Percentiles rank a stretch among this genome's conserved stretches.
phyloP scores from a whole-genome alignment of 495 filamentous ascomycete genomes.

The Hypomontagnella submonticulosa region DNA sequence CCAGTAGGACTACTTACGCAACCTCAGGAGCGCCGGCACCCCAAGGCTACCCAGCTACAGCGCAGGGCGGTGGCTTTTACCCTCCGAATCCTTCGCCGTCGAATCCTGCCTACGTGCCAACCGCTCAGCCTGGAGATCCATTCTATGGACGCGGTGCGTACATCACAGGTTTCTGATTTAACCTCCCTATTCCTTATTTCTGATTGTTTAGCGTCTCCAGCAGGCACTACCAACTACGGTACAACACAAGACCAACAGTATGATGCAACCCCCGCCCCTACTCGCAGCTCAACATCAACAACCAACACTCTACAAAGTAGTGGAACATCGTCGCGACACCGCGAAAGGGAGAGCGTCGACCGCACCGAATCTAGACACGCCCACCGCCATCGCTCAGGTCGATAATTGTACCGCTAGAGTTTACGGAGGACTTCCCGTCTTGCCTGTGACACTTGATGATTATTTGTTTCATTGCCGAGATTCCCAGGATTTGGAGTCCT shows the following conservation, averaged over 20 bases:
- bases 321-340: constrained; percentile 50
- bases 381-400: constrained; percentile 45
- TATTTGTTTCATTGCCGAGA: constrained; percentile 50
- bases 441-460: constrained; percentile 44
- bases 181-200: constrained; percentile 49
- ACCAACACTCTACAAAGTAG: constrained; percentile 47
- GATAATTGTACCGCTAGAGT: constrained; percentile 44
- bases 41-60: constrained; percentile 44
- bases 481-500: constrained; percentile 50
- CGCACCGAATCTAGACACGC: constrained; percentile 54
- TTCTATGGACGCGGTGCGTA: constrained; percentile 66
- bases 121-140: constrained; percentile 56
- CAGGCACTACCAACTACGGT: constrained; percentile 57
- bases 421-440: constrained; percentile 40
- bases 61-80: constrained; percentile 44
- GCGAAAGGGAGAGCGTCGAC: constrained; percentile 52
- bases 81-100: constrained; percentile 47
- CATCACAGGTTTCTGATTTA: constrained; percentile 47
- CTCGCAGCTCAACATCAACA: constrained; percentile 43
- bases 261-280: constrained; percentile 47
- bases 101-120: constrained; percentile 45
- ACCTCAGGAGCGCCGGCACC: constrained; percentile 46
- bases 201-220: constrained; percentile 65
- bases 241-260: constrained; percentile 51
- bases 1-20: constrained; percentile 46